phyloP scores from a whole-genome alignment of 2,329 filamentous ascomycete species.

The Fusarium sp. region DNA sequence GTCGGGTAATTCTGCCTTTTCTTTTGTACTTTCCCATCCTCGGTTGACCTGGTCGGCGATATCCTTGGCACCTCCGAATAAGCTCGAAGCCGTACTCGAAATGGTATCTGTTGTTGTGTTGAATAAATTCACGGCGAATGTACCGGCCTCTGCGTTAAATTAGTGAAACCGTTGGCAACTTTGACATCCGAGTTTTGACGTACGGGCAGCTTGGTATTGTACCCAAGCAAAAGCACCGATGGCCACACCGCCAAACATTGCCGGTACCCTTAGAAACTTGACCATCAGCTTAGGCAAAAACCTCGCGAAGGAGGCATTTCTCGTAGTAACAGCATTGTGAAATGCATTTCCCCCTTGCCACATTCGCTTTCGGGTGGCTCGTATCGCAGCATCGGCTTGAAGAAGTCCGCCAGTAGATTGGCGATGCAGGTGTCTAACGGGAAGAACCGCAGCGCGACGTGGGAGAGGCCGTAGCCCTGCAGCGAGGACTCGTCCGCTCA shows the following conservation, averaged over 20 bases:
- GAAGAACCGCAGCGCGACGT: slow-evolving; percentile 67
- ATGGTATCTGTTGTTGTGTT: slow-evolving; percentile 79
- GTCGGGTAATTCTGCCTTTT: slow-evolving; percentile 74
- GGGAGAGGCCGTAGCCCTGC: slow-evolving; percentile 76
- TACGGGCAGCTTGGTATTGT: slow-evolving; percentile 94
- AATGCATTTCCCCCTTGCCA: slow-evolving; percentile 87
- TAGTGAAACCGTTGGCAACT: slow-evolving; percentile 33
- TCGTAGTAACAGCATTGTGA: slow-evolving; percentile 78
- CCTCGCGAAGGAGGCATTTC: slow-evolving; percentile 73
- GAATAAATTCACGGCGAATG: slow-evolving; percentile 72
- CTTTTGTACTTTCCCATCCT: slow-evolving; percentile 87
- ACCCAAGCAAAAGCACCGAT: slow-evolving; percentile 91
- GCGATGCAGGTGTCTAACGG: slow-evolving; percentile 73
- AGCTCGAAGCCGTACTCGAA: slow-evolving; percentile 72
- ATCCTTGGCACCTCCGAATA: slow-evolving; percentile 79
- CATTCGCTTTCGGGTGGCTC: slow-evolving; percentile 70
- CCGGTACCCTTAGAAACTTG: slow-evolving; percentile 88
- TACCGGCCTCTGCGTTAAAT: slow-evolving; percentile 59
- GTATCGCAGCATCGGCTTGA: slow-evolving; percentile 71
- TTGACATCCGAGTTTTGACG: slow-evolving; percentile 50
- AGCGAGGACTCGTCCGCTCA: slow-evolving; percentile 65
- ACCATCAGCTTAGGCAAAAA: slow-evolving; percentile 87
- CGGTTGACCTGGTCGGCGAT: slow-evolving; percentile 82
- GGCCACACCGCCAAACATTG: slow-evolving; percentile 89
- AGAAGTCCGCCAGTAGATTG: slow-evolving; percentile 77